Evolutionary conservation across 352 stramenopile species (phyloP).

Genomic region (Globisporangium carolinianum): DNA sequence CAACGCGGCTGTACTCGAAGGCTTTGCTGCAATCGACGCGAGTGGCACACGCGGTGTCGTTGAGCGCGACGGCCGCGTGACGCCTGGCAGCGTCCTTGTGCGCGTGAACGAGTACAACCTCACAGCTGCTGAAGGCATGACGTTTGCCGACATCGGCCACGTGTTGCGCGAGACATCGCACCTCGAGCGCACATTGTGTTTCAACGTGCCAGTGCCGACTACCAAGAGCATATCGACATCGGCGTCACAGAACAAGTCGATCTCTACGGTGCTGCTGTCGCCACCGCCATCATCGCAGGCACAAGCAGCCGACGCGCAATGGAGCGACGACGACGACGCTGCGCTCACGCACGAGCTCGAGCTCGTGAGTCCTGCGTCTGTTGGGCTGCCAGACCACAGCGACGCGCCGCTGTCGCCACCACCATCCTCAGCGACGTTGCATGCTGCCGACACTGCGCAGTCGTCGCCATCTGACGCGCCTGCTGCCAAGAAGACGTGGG

Average conservation of each 20-base stretch:
- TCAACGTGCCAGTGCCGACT: constrained; percentile 25
- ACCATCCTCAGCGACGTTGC: background rate
- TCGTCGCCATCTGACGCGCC: background rate
- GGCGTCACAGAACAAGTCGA: background rate
- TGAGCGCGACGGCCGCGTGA: constrained; percentile 33
- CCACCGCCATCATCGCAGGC: background rate
- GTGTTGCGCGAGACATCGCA: constrained; percentile 52
- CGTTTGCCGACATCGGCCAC: constrained; percentile 44
- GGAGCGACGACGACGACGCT: constrained; percentile 2
- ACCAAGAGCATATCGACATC: background rate
- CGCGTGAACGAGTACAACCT: constrained; percentile 63
- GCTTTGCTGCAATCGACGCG: constrained; percentile 41
- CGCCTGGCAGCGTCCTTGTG: constrained; percentile 38
- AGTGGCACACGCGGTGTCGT: constrained; percentile 36
- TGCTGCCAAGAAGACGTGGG: constrained; percentile 9
- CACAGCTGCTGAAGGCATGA: constrained; percentile 27
- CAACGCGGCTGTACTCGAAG: constrained; percentile 46
- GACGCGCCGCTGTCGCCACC: background rate
- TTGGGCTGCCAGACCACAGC: background rate
- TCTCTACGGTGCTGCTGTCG: background rate
- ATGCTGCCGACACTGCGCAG: background rate
- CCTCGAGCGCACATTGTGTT: constrained; percentile 37
- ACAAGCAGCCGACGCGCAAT: background rate
- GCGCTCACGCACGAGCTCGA: constrained; percentile 1
- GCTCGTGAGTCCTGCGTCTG: constrained; percentile 9